These are phyloP conservation scores for Alternaria postmessia DNA, from an alignment of 2,329 filamentous ascomycete genomes.

Conservation along the genomic window DNA sequence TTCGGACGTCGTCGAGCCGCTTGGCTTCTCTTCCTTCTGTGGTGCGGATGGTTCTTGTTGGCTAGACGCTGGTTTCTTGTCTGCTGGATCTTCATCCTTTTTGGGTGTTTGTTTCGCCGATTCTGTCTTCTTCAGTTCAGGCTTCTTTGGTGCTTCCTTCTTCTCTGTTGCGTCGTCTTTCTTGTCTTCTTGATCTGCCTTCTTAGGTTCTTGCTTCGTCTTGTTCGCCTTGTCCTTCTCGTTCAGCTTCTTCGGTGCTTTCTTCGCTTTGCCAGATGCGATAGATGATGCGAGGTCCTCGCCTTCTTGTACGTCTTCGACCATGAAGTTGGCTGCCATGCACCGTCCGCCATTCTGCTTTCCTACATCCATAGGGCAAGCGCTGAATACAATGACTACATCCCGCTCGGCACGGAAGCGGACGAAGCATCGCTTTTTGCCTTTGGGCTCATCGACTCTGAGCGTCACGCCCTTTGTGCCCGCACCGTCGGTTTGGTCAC, in stretches of 20 bases:
- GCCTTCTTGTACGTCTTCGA: slow-evolving; percentile 40
- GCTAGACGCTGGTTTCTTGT: slow-evolving; percentile 4
- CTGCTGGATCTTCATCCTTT: slow-evolving; percentile 11
- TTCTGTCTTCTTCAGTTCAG: background rate
- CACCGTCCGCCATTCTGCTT: slow-evolving; percentile 48
- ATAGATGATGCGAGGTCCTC: slow-evolving; percentile 34
- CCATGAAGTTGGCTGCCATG: slow-evolving; percentile 52
- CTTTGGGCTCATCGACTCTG: slow-evolving; percentile 42
- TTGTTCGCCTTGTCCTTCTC: slow-evolving; percentile 19
- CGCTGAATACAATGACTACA: slow-evolving; percentile 48
- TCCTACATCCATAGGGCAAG: slow-evolving; percentile 51
- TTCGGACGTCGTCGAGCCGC: slow-evolving; percentile 4
- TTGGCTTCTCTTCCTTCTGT: slow-evolving; percentile 10
- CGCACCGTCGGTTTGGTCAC: slow-evolving; percentile 20
- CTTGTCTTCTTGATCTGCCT: slow-evolving; percentile 10
- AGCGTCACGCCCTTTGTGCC: slow-evolving; percentile 44
- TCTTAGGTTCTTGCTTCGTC: slow-evolving; percentile 22
- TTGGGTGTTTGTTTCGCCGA: slow-evolving; percentile 12
- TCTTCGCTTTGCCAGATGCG: slow-evolving; percentile 26
- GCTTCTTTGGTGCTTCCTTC: slow-evolving; percentile 8
- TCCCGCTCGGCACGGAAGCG: slow-evolving; percentile 48
- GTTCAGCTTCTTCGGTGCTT: slow-evolving; percentile 27
- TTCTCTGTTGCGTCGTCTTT: slow-evolving; percentile 3
- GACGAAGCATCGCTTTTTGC: slow-evolving; percentile 47
- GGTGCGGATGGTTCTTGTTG: background rate